These are phyloP conservation scores for Pseudozyma sp. DNA, from an alignment of 1,284 basidiomycete genomes.

Conservation along the genomic window DNA sequence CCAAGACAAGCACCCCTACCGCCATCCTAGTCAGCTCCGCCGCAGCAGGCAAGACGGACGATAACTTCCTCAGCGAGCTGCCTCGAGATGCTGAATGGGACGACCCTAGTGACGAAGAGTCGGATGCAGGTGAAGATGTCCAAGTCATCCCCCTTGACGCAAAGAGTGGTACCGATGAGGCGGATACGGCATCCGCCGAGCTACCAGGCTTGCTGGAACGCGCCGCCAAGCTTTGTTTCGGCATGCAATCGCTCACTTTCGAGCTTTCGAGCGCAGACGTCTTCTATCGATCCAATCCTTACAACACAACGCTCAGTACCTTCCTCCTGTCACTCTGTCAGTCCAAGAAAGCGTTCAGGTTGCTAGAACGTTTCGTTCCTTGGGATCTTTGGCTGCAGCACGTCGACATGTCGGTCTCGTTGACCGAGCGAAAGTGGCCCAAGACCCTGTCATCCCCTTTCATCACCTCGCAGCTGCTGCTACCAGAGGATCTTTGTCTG, in stretches of 20 bases:
- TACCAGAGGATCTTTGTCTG: constrained; percentile 95
- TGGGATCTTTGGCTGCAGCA: constrained; percentile 78
- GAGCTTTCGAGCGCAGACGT: constrained; percentile 21
- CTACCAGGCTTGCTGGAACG: constrained; percentile 77
- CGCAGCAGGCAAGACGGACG: constrained; percentile 40
- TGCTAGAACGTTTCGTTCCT: constrained; percentile 76
- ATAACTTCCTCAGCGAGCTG: constrained; percentile 42
- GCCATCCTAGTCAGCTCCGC: constrained; percentile 50
- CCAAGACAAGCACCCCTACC: constrained; percentile 69
- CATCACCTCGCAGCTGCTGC: constrained; percentile 74
- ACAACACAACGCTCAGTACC: constrained; percentile 85
- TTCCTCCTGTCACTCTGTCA: constrained; percentile 79
- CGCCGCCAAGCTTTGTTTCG: constrained; percentile 83
- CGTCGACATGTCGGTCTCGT: constrained; percentile 16
- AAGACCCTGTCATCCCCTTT: constrained; percentile 51
- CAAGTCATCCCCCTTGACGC: constrained; percentile 70
- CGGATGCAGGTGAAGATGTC: constrained; percentile 70
- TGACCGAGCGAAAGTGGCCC: constrained; percentile 34
- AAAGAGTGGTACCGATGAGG: constrained; percentile 44
- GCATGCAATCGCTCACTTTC: constrained; percentile 80
- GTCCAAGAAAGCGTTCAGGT: constrained; percentile 44
- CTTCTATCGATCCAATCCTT: constrained; percentile 74
- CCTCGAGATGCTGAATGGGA: constrained; percentile 45
- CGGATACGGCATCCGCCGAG: constrained; percentile 47
- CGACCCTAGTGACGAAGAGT: constrained; percentile 39